Conservation (phyloP, 2,329 filamentous ascomycete genomes). For the Cladosporium colombiae region DNA sequence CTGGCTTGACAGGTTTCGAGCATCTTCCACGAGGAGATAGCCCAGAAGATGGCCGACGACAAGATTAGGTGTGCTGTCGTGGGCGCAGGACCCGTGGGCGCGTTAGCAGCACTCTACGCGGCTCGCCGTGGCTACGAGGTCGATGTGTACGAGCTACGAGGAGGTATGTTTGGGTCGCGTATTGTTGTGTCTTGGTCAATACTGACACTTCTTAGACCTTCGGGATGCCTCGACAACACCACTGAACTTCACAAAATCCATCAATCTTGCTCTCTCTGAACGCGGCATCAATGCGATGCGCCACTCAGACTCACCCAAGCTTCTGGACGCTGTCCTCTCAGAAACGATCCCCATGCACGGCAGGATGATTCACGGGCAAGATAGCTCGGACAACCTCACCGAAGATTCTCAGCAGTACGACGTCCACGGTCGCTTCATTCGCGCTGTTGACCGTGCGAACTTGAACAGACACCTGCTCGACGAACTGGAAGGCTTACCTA, state of each 20-base stretch:
- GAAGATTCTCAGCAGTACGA: conserved; percentile 89
- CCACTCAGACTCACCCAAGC: conserved; percentile 63
- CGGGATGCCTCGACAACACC: conserved; percentile 79
- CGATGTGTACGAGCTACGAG: conserved; percentile 88
- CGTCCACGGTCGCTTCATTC: conserved; percentile 77
- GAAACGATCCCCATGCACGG: conserved; percentile 91
- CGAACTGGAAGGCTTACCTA: conserved; percentile 77
- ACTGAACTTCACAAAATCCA: conserved; percentile 96
- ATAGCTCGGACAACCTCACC: conserved; percentile 65
- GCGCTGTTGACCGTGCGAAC: conserved; percentile 79
- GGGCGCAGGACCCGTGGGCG: conserved; percentile 90
- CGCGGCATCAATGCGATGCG: conserved; percentile 87
- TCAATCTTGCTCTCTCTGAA: conserved; percentile 93
- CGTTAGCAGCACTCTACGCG: conserved; percentile 88
- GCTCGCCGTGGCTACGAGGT: conserved; percentile 85
- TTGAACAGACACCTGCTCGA: conserved; percentile 85
- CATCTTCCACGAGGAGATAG: neutral
- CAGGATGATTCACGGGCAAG: conserved; percentile 87
- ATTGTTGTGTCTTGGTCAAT: neutral
- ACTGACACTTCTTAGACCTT: conserved; percentile 64
- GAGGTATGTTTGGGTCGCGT: conserved; percentile 62
- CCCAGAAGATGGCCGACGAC: neutral
- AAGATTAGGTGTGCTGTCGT: conserved; percentile 63
- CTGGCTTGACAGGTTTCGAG: neutral
- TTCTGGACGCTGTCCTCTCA: conserved; percentile 72